phyloP scores from a whole-genome alignment of 1,284 basidiomycete genomes.

The Leccinum pallidistipes region DNA sequence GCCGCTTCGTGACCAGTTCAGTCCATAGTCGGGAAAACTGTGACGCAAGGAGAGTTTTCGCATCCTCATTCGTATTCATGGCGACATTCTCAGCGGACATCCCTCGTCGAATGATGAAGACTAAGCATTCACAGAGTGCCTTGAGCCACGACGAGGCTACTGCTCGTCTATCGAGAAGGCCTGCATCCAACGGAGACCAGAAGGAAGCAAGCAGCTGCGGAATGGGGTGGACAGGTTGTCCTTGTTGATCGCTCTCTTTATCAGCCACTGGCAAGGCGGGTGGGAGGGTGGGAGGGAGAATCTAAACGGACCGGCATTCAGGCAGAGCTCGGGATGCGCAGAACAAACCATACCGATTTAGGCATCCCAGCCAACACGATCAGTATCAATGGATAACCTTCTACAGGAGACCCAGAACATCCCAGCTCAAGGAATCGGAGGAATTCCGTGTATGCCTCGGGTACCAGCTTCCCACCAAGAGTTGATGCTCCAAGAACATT shows the following conservation, averaged over 20 bases:
- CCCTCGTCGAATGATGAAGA: conserved; percentile 52
- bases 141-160: conserved; percentile 64
- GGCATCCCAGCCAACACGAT: conserved; percentile 82
- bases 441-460: conserved; percentile 68
- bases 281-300: conserved; percentile 35
- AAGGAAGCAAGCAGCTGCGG: conserved; percentile 67
- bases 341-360: conserved; percentile 17
- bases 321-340: neutral
- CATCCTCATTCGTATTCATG: conserved; percentile 18
- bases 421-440: conserved; percentile 71
- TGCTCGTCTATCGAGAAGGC: conserved; percentile 47
- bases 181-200: conserved; percentile 74
- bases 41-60: conserved; percentile 38
- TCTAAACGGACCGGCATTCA: conserved; percentile 15
- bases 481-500: conserved; percentile 19
- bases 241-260: neutral
- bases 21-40: conserved; percentile 54
- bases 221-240: conserved; percentile 28
- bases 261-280: conserved; percentile 12
- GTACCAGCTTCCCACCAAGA: conserved; percentile 18
- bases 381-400: conserved; percentile 78
- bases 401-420: conserved; percentile 71
- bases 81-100: conserved; percentile 4
- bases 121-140: conserved; percentile 67
- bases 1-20: conserved; percentile 40